A percentile compares a stretch with the other conserved stretches of the same genome.
phyloP scores from a whole-genome alignment of 805 yeast genomes.

The Saturnispora kantuleensis region DNA sequence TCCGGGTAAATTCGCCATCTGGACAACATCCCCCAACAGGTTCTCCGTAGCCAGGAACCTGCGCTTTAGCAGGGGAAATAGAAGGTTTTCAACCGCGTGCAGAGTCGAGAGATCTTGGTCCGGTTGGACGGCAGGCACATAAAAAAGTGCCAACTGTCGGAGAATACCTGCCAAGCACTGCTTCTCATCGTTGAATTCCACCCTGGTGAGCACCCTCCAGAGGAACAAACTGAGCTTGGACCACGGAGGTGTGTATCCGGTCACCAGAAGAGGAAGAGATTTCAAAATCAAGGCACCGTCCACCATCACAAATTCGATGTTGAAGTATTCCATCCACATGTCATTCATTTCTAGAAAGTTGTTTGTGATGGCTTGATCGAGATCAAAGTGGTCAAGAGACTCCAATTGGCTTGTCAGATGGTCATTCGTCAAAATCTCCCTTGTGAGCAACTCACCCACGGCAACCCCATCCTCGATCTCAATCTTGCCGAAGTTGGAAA shows the following conservation, averaged over 20 bases:
- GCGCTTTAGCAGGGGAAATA: constrained; percentile 59
- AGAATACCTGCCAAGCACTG: constrained; percentile 58
- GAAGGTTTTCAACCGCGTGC: constrained; percentile 32
- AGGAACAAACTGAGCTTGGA: constrained; percentile 59
- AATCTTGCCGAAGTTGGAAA: constrained; percentile 69
- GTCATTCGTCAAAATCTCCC: constrained; percentile 26
- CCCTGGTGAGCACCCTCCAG: constrained; percentile 45
- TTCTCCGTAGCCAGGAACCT: constrained; percentile 54
- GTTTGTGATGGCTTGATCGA: constrained; percentile 10
- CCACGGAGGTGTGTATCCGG: constrained; percentile 52
- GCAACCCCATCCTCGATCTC: constrained; percentile 26
- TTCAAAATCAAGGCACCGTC: constrained; percentile 31
- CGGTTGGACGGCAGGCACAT: constrained; percentile 29
- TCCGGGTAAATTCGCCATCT: constrained; percentile 87
- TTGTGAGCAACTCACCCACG: constrained; percentile 28
- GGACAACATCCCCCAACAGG: constrained; percentile 50
- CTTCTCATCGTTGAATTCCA: constrained; percentile 61
- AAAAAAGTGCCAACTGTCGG: constrained; percentile 59
- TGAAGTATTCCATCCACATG: constrained; percentile 78
- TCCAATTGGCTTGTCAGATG: constrained; percentile 7
- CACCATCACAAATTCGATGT: constrained; percentile 32
- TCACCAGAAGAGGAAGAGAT: constrained; percentile 60
- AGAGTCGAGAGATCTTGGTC: constrained; percentile 24
- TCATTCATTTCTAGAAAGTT: constrained; percentile 41
- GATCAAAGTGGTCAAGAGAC: neutral